Evolutionary conservation across 208 protist genomes (phyloP), one percentile per base, ranked within the genome.

Genomic region (Leishmania mexicana): DNA sequence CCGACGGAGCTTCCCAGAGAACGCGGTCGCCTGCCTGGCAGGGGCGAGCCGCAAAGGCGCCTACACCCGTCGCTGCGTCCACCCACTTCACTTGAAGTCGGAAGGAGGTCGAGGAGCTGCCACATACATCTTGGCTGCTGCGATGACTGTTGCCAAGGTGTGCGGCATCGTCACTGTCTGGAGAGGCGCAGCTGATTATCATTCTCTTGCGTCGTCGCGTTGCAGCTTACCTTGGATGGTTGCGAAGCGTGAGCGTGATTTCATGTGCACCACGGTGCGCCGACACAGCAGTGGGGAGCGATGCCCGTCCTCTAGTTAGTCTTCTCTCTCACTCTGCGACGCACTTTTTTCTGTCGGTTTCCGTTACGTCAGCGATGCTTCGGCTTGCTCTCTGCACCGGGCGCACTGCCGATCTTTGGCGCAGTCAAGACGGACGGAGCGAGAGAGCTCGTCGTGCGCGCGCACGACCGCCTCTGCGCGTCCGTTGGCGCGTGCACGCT

Each of bases 1-100:
- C 89, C 68, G 84, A 49, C 11, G 89, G 85, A 11, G 35, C 1
- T 40, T 93, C 89, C 53, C 84, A 60, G 40, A 93, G 65, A 31
- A 93, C 65, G 51, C 79, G 31, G 47, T 88, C 81, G 49, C 87
- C 87, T 7, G 83, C 53, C 4, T 76, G 35, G 57, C 75, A 79
- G 15, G 76, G 24, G 15, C 47, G 60, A 40, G 79, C 49, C 7
- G 85, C 70, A 60, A 86, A 90, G 49, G 76, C 78, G 0, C 87
- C 89, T 4, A 85, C 57, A 3, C 89, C 89, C 2, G 82, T 82
- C 28, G 31, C 49, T 4, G 82, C 83, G 62, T 81, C 77, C 15
- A 93, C 80, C 28, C 42, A 76, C 60, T 72, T 53, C 17, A 82
- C 80, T 53, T 86, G 74, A 42, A 74, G 67, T n/a, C 87, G 49